Percentiles rank a stretch among this genome's conserved stretches.
Conservation (phyloP, 441 rosid genomes). For the Erysimum pusillum region DNA sequence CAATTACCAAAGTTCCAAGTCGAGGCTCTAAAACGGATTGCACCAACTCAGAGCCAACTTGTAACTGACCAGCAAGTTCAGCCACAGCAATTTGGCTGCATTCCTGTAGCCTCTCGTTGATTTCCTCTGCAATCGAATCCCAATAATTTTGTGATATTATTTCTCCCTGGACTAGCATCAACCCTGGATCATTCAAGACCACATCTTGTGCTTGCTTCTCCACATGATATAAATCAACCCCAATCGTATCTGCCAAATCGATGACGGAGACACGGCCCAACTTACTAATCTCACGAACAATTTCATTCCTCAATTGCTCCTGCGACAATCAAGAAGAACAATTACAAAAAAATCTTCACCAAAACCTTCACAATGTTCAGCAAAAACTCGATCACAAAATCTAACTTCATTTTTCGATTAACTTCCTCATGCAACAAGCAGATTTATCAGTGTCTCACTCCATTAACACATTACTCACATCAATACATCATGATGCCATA, state of each 20-base stretch:
- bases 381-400: slow-evolving; percentile 28
- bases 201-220: slow-evolving; percentile 89
- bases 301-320: slow-evolving; percentile 92
- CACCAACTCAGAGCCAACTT: slow-evolving; percentile 87
- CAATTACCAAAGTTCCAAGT: slow-evolving; percentile 79
- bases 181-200: slow-evolving; percentile 61
- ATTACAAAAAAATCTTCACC: not conserved
- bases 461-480: not conserved
- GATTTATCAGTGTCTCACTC: not conserved
- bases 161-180: slow-evolving; percentile 87
- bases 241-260: slow-evolving; percentile 81
- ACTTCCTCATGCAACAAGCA: slow-evolving; percentile 33
- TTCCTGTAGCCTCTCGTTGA: slow-evolving; percentile 94
- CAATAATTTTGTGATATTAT: slow-evolving; percentile 87
- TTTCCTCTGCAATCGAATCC: slow-evolving; percentile 92
- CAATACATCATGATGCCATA: not conserved
- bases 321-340: slow-evolving; percentile 32
- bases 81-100: slow-evolving; percentile 94
- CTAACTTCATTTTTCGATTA: slow-evolving; percentile 24
- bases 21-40: slow-evolving; percentile 91
- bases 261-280: slow-evolving; percentile 86
- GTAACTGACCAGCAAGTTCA: slow-evolving; percentile 86
- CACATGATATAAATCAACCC: slow-evolving; percentile 91
- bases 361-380: not conserved
- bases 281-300: slow-evolving; percentile 64